Base-by-base conservation (phyloP, 495 filamentous ascomycete genomes). In the Lindgomyces ingoldianus region DNA sequence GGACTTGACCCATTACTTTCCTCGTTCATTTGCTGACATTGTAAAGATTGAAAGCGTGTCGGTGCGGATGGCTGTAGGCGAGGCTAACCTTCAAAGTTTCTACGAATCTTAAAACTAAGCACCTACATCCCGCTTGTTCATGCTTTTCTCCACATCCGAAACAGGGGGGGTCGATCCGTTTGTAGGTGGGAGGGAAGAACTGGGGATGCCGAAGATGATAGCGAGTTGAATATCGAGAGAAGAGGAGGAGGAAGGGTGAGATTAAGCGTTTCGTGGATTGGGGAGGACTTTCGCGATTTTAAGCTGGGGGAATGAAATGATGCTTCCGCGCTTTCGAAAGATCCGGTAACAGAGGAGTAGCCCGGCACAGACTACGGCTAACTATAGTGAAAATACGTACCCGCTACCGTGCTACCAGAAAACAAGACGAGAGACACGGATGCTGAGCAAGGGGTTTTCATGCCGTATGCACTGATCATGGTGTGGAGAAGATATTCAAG, bases 141-240 rank as follows among this genome's bases (percentile, higher is more conserved):
- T n/a, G n/a, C n/a, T n/a, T n/a, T n/a, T n/a, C n/a, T n/a, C n/a
- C n/a, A n/a, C n/a, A n/a, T n/a, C n/a, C n/a, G n/a, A n/a, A n/a
- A n/a, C n/a, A n/a, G n/a, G n/a, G n/a, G n/a, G n/a, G n/a, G n/a
- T n/a, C 0, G 81, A 85, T 63, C 79, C 81, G 0, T 83, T 85
- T 39, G 71, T 83, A 0, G 77, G 78, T 11, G 81, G 81, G 0
- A 69, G 81, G 24, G 83, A 87, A 33, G 83, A 85, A 68, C 74
- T 84, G 14, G 83, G 82, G 6, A 81, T 85, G 77, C 82, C 83
- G 1, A 85, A 64, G 53, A 16, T 64, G 1, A 57, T 27, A 27
- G 25, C 26, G 19, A 25, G 14, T 8, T 64, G 14, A 78, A 81
- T 41, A 70, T 81, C 6, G 68, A 77, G 6, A 49, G 16, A 51